Percentiles rank a stretch among this genome's conserved stretches.
Conservation (phyloP, 2,329 filamentous ascomycete genomes). For the Bipolaris gigantea region DNA sequence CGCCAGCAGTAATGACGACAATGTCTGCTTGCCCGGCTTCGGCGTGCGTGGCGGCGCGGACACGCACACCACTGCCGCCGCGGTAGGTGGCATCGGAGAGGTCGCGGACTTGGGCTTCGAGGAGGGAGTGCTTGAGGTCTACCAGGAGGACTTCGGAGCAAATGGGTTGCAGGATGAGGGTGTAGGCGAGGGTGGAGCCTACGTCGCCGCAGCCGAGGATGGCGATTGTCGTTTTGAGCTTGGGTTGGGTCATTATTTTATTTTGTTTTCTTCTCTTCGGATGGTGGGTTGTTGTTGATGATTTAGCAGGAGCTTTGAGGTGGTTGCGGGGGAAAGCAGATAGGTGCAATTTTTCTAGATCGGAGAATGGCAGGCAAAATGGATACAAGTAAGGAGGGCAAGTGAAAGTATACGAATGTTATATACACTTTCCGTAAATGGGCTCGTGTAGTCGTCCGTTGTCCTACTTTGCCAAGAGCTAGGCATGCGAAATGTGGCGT, state of each 20-base stretch:
- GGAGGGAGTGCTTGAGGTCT: slow-evolving; percentile 52
- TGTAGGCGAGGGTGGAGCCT: slow-evolving; percentile 55
- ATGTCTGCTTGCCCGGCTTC: slow-evolving; percentile 60
- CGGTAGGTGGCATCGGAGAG: slow-evolving; percentile 56
- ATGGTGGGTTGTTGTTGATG: neutral
- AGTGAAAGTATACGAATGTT: neutral
- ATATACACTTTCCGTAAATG: slow-evolving; percentile 7
- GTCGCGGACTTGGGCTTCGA: slow-evolving; percentile 57
- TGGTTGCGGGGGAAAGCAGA: neutral
- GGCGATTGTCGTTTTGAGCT: slow-evolving; percentile 48
- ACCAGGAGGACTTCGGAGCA: slow-evolving; percentile 58
- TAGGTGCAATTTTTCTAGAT: neutral
- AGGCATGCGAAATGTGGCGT: slow-evolving; percentile 25
- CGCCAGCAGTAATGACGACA: slow-evolving; percentile 58
- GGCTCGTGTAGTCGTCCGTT: slow-evolving; percentile 1
- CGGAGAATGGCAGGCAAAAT: too few species aligned
- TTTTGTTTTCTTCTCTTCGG: neutral
- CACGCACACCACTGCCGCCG: slow-evolving; percentile 48
- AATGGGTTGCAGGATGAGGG: slow-evolving; percentile 55
- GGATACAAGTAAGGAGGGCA: neutral
- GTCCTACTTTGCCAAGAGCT: slow-evolving; percentile 19
- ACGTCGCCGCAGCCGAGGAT: slow-evolving; percentile 57
- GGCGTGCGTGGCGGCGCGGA: slow-evolving; percentile 50
- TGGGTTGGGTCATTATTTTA: slow-evolving; percentile 25
- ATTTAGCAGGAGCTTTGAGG: neutral